Evolutionary conservation across 2,329 filamentous ascomycete genomes (phyloP).

Genomic region (Pestalotiopsis sp.): DNA sequence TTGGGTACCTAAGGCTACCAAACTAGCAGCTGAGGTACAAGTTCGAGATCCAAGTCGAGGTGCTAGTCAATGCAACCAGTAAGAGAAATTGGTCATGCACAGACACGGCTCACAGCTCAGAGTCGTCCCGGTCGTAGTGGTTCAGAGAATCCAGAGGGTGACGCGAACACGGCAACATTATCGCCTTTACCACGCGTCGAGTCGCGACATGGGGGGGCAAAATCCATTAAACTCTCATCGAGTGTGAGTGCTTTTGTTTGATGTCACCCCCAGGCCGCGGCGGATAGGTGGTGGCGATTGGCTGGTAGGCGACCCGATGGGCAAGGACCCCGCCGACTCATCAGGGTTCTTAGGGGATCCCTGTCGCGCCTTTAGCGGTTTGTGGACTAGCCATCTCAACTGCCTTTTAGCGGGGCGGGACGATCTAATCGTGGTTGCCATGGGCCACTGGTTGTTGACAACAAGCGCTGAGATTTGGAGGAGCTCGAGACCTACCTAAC

Average conservation of each 20-base stretch:
- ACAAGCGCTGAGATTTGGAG: constrained; percentile 16
- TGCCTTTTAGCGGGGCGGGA: background rate
- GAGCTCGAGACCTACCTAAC: background rate
- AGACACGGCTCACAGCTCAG: background rate
- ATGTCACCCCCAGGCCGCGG: background rate
- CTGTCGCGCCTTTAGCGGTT: background rate
- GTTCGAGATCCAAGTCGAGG: background rate
- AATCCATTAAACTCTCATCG: constrained; percentile 6
- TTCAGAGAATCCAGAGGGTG: background rate
- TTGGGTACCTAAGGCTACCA: background rate
- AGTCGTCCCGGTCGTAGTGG: background rate
- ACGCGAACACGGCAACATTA: background rate
- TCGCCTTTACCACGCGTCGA: background rate
- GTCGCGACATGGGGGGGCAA: background rate
- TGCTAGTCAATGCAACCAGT: background rate
- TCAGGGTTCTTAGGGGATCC: background rate
- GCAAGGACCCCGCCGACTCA: background rate
- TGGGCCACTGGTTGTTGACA: constrained; percentile 28
- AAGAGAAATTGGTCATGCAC: background rate
- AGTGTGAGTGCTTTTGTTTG: constrained; percentile 10
- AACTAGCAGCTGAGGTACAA: background rate
- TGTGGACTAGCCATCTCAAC: background rate
- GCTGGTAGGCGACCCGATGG: constrained; percentile 3
- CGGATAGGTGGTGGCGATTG: constrained; percentile 6
- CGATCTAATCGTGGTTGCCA: constrained; percentile 28